Percentiles rank a stretch among this genome's conserved stretches.
These are phyloP conservation scores for Hygrophila difformis DNA, from an alignment of 257 asterid species.

Conservation along the genomic window DNA sequence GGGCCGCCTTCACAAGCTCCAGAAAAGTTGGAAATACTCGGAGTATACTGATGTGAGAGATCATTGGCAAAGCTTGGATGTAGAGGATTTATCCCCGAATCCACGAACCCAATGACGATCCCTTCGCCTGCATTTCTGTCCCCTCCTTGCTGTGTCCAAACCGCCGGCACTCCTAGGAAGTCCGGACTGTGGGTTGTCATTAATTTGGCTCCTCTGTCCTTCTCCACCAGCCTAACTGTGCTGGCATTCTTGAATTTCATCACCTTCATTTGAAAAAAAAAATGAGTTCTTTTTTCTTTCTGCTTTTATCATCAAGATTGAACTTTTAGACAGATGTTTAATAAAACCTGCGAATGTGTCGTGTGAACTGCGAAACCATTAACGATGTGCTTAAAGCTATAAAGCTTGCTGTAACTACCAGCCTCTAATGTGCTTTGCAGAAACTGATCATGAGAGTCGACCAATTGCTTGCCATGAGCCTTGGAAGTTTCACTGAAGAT, in stretches of 20 bases:
- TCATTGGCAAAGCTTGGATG: conserved; percentile 76
- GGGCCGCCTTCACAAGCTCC: conserved; percentile 75
- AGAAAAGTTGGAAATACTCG: conserved; percentile 41
- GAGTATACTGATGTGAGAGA: conserved; percentile 33
- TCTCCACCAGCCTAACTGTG: conserved; percentile 65
- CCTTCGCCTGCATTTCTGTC: conserved; percentile 70
- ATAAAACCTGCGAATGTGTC: conserved; percentile 50
- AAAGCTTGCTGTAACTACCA: conserved; percentile 67
- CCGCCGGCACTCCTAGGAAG: conserved; percentile 50
- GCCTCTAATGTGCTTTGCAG: conserved; percentile 39
- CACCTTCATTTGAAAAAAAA: conserved; percentile 20
- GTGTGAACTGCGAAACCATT: conserved; percentile 84
- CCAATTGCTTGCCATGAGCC: conserved; percentile 51
- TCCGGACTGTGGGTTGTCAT: conserved; percentile 72
- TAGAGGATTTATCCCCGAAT: conserved; percentile 64
- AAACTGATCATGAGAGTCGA: conserved; percentile 53
- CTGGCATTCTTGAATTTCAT: conserved; percentile 30
- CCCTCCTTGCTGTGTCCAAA: conserved; percentile 68
- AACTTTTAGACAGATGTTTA: not conserved
- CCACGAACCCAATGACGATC: conserved; percentile 75
- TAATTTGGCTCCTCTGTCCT: conserved; percentile 51
- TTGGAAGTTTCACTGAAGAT: conserved; percentile 31
- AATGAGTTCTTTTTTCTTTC: too few species aligned
- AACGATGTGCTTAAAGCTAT: conserved; percentile 74
- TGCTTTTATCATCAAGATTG: not conserved